Conservation (phyloP, 1,284 basidiomycete species). For the Ustilago curta region DNA sequence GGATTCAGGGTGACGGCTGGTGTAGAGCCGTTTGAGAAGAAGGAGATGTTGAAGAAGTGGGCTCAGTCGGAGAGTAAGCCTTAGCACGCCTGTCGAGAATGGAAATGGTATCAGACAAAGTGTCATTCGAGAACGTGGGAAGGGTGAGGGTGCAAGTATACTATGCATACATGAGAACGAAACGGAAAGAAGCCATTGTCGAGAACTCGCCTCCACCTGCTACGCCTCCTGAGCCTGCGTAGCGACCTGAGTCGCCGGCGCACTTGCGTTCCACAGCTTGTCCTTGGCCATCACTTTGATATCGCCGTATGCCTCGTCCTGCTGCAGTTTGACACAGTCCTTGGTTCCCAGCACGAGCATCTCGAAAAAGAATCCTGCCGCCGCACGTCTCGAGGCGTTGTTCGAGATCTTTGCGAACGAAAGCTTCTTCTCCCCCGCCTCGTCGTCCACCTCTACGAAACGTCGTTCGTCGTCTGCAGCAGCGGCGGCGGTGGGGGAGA, state of each 20-base stretch:
- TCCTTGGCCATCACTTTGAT: conserved; percentile 86
- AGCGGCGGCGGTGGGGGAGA: conserved; percentile 71
- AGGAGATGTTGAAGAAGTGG: conserved; percentile 54
- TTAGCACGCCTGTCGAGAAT: neutral
- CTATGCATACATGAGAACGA: conserved; percentile 20
- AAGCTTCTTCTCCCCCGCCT: conserved; percentile 72
- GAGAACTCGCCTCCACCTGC: neutral
- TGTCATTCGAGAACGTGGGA: neutral
- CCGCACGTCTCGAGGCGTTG: conserved; percentile 88
- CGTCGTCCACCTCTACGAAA: conserved; percentile 36
- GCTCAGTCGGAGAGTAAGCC: conserved; percentile 17
- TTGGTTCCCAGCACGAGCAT: conserved; percentile 91
- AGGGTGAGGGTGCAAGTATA: conserved; percentile 8
- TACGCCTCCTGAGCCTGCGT: conserved; percentile 8
- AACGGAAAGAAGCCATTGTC: neutral
- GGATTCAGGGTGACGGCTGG: conserved; percentile 79
- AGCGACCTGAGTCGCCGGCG: conserved; percentile 18
- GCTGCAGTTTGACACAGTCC: conserved; percentile 85
- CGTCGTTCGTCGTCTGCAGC: conserved; percentile 29
- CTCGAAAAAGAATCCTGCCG: conserved; percentile 97
- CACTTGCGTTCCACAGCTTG: conserved; percentile 73
- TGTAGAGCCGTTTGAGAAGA: conserved; percentile 74
- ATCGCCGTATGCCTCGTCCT: conserved; percentile 79
- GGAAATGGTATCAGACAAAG: neutral
- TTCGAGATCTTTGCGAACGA: conserved; percentile 81